Evolutionary conservation across 2,329 filamentous ascomycete genomes (phyloP).

Genomic region (Massarina eburnea): DNA sequence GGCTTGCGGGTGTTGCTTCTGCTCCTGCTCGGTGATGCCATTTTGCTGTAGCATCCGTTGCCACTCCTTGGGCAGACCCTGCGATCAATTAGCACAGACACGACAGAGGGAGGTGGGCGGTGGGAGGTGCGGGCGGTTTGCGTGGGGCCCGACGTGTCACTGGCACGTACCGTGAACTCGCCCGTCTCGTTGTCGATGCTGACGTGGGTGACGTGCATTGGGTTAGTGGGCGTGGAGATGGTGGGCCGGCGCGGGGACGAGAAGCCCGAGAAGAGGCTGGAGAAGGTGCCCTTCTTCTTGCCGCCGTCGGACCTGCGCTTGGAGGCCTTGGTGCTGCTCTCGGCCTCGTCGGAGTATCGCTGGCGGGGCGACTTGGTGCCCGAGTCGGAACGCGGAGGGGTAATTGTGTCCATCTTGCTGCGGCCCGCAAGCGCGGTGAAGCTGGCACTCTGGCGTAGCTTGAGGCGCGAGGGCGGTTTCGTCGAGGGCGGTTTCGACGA

Average conservation of each 20-base stretch:
- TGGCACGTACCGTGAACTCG: slow-evolving; percentile 77
- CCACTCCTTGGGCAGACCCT: slow-evolving; percentile 98
- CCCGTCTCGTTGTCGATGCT: slow-evolving; percentile 96
- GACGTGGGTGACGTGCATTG: slow-evolving; percentile 96
- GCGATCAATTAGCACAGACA: slow-evolving; percentile 15
- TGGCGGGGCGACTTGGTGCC: slow-evolving; percentile 41
- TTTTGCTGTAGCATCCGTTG: slow-evolving; percentile 93
- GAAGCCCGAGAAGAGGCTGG: slow-evolving; percentile 41
- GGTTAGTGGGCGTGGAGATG: slow-evolving; percentile 97
- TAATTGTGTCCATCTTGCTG: slow-evolving; percentile 46
- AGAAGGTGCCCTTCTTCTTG: slow-evolving; percentile 46
- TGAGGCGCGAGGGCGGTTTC: slow-evolving; percentile 37
- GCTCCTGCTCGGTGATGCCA: slow-evolving; percentile 93
- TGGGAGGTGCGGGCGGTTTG: not conserved
- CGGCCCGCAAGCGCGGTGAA: slow-evolving; percentile 42
- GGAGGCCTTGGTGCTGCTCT: slow-evolving; percentile 21
- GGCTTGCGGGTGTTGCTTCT: slow-evolving; percentile 92
- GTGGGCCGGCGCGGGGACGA: slow-evolving; percentile 81
- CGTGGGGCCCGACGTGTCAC: slow-evolving; percentile 27
- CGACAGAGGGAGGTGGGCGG: not conserved
- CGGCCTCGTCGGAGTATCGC: slow-evolving; percentile 44
- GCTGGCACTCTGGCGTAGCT: slow-evolving; percentile 47
- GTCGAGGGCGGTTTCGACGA: slow-evolving; percentile 26
- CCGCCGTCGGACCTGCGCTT: slow-evolving; percentile 37
- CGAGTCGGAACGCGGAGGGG: slow-evolving; percentile 35